Evolutionary conservation across 495 filamentous ascomycete genomes (phyloP), one percentile per base, ranked within the genome.

Genomic region (Apodospora peruviana): DNA sequence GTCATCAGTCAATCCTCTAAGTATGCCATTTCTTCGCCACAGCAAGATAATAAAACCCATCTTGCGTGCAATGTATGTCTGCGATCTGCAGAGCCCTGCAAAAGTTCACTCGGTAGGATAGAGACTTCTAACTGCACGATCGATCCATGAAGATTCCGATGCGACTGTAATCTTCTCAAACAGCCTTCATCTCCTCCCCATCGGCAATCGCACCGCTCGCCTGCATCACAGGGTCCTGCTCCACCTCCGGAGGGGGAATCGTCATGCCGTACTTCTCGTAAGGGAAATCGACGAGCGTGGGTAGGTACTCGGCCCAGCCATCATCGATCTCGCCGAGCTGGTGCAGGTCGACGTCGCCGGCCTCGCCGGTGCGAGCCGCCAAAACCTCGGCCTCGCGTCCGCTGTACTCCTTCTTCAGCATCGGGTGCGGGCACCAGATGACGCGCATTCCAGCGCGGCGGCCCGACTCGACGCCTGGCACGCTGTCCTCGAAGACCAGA

Each of bases 381-480:
- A 99, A 71, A 5, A 99, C 90, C 65, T 89, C 80, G 40, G 72
- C 75, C 68, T 95, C 90, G 36, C 83, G 76, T 3, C 88, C 91
- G 34, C 66, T 68, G 58, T 86, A 94, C 61, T 87, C 83, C 56
- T 79, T 74, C 70, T 87, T 70, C 21, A 99, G 66, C 62, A 81
- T 87, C 2, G 81, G 78, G 73, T 97, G 91, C 5, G 93, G 93
- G 53, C 82, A 84, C 93, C 93, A 99, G 1, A 95, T 73, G 8
- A 96, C 93, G 51, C 89, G 78, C 94, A 97, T 97, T 0, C 94
- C 94, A 0, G 94, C 93, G 47, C 93, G 79, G 24, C 93, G 71
- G 10, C 90, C 93, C 9, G 91, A 81, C 70, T 99, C 93, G 0
- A 96, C 89, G 0, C 93, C 93, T 0, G 89, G 88, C 3, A 97